phyloP scores from a whole-genome alignment of 345 rosid genomes.

The Lepidium africanum region DNA sequence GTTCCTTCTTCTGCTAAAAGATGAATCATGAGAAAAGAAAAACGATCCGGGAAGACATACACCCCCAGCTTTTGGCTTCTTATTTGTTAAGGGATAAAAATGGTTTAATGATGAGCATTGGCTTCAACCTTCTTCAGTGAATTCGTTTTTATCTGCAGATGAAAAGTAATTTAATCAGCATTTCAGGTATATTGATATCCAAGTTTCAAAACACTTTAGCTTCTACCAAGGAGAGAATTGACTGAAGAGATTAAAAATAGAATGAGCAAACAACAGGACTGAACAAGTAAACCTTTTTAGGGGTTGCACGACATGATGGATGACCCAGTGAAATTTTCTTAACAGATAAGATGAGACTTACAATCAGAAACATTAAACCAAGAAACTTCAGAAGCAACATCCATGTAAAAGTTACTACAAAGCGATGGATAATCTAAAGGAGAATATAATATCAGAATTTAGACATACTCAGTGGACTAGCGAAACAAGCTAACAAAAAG shows the following conservation, averaged over 20 bases:
- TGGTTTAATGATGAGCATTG: conserved; percentile 16
- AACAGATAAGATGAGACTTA: not conserved
- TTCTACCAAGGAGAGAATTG: not conserved
- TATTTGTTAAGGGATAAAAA: conserved; percentile 14
- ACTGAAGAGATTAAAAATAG: not conserved
- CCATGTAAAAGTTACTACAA: not conserved
- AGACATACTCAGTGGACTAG: not conserved
- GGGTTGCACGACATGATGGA: not conserved
- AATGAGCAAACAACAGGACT: not conserved
- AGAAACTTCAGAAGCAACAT: not conserved
- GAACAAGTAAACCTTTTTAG: not conserved
- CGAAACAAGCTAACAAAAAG: not conserved
- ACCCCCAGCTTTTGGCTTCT: conserved; percentile 12
- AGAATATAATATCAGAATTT: not conserved
- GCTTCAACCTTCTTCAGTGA: conserved; percentile 18
- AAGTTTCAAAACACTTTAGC: not conserved
- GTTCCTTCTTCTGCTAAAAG: not conserved
- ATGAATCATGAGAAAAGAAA: conserved; percentile 7
- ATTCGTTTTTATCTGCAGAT: conserved; percentile 15
- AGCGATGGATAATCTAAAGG: not conserved
- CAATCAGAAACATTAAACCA: not conserved
- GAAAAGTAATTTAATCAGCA: not conserved
- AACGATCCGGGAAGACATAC: conserved; percentile 1
- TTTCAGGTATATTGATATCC: not conserved
- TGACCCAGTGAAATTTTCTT: not conserved